A percentile compares a stretch with the other conserved stretches of the same genome.
Evolutionary conservation across 2,329 filamentous ascomycete species (phyloP).

Genomic region (Colletotrichum ledebouriae): DNA sequence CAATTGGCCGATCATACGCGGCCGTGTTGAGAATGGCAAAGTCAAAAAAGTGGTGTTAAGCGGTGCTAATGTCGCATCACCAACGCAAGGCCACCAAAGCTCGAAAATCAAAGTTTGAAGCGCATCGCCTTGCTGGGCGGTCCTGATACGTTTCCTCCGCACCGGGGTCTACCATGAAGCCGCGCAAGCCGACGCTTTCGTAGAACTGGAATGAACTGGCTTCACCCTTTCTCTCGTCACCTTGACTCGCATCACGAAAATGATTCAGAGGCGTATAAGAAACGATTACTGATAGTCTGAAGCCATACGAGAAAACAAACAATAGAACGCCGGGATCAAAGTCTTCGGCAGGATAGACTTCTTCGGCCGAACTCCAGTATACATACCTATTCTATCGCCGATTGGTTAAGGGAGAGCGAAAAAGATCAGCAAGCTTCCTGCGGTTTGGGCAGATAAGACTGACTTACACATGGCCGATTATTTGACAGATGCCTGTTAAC

Average conservation of each 20-base stretch:
- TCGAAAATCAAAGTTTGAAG: conserved; percentile 20
- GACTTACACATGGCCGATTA: conserved; percentile 1
- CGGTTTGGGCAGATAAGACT: not conserved
- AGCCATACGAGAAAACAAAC: too few relatives aligned
- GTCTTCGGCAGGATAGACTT: not conserved
- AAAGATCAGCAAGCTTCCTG: conserved; percentile 26
- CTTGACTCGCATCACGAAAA: not conserved
- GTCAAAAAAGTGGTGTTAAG: not conserved
- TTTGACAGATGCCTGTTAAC: conserved; percentile 10
- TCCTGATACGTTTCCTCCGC: conserved; percentile 21
- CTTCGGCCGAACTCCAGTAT: conserved; percentile 3
- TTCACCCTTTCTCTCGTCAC: not conserved
- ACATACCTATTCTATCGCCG: conserved; percentile 4
- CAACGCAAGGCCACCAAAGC: not conserved
- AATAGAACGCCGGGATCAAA: not conserved
- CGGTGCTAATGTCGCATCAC: not conserved
- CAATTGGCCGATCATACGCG: conserved; percentile 19
- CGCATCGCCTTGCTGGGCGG: conserved; percentile 5
- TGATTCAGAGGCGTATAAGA: not conserved
- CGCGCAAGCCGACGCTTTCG: not conserved
- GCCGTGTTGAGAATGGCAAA: not conserved
- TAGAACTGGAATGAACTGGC: not conserved
- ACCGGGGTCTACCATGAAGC: conserved; percentile 13
- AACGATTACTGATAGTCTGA: not conserved
- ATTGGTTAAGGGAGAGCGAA: not conserved